These are phyloP conservation scores for Lecanicillium sp. DNA, from an alignment of 2,329 filamentous ascomycete genomes.

Conservation along the genomic window DNA sequence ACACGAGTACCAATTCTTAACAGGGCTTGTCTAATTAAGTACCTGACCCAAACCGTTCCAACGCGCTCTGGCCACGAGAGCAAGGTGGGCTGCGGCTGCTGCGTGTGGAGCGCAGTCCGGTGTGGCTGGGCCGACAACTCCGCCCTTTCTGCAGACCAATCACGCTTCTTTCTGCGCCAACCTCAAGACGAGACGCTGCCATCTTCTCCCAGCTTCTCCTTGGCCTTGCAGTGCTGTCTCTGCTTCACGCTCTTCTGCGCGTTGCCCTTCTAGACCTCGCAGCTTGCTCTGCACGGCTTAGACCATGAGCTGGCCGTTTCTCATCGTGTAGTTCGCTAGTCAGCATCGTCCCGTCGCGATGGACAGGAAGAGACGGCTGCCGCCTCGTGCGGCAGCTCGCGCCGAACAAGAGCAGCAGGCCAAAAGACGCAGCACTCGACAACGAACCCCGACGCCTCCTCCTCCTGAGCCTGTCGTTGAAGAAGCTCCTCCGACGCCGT, in stretches of 20 bases:
- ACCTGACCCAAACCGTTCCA: too few relatives aligned
- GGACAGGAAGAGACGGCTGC: constrained; percentile 60
- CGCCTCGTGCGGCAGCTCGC: constrained; percentile 52
- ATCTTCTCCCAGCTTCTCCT: background rate
- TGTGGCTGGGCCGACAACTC: constrained; percentile 6
- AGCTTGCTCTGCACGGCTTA: constrained; percentile 6
- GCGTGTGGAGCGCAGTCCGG: background rate
- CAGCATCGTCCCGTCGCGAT: constrained; percentile 24
- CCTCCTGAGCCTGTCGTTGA: constrained; percentile 27
- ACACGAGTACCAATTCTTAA: too few relatives aligned
- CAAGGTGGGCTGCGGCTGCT: constrained; percentile 4
- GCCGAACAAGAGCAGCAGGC: constrained; percentile 47
- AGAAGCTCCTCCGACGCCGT: constrained; percentile 18
- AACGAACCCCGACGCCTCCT: constrained; percentile 40
- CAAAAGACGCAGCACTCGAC: constrained; percentile 53
- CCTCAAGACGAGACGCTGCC: too few relatives aligned
- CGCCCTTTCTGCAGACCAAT: constrained; percentile 7
- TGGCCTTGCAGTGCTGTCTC: background rate
- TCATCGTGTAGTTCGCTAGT: constrained; percentile 1
- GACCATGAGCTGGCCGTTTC: constrained; percentile 8
- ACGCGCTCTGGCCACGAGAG: background rate
- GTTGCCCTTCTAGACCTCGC: background rate
- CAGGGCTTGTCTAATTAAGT: too few relatives aligned
- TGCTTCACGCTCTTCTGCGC: background rate
- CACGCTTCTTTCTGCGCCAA: background rate